Evolutionary conservation across 164 flowering plant species (phyloP), one percentile per base, ranked within the genome.

Genomic region (Berberis vulgaris): DNA sequence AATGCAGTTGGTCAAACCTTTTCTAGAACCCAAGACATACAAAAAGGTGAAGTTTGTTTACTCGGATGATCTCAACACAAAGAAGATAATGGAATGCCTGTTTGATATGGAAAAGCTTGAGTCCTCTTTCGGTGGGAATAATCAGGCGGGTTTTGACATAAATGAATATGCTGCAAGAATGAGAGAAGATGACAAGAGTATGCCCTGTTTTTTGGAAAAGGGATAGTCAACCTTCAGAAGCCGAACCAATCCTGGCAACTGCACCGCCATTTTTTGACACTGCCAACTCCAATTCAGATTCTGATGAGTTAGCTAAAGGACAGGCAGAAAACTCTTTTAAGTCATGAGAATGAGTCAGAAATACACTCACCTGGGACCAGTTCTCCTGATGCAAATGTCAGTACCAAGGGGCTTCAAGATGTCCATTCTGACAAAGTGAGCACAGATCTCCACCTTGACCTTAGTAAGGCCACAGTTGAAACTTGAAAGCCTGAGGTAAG

Each of bases 11-110:
- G 96, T 77, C 63, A 93, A 93, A 73, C 92, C 97, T 5, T 89
- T 93, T 72, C 73, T 93, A 47, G 97, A 93, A 78, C 88, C 88
- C 12, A 89, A 88, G 77, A 89, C 97, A 26, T 67, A 57, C 62
- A 77, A 72, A 59, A 93, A 93, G 77, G 97, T 93, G 45, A 89
- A 89, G 74, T 93, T 93, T 79, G 90, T 80, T 55, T 89, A 89
- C 77, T 75, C 96, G 8, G 81, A 88, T 52, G 88, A 88, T 67
- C 73, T 44, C 9, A 77, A 65, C 72, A 59, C 82, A 61, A 82
- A 71, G 78, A 88, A 80, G 74, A 83, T 84, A 57, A 76, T 93
- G 88, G 88, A 86, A 61, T 86, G 86, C 8, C 66, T 83, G 38
- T 93, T 93, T 57, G 87, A 86, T 63, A 85, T 85, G 88, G 89